Conservation (phyloP, 73 alveolate species). For the Paramecium bursaria region DNA sequence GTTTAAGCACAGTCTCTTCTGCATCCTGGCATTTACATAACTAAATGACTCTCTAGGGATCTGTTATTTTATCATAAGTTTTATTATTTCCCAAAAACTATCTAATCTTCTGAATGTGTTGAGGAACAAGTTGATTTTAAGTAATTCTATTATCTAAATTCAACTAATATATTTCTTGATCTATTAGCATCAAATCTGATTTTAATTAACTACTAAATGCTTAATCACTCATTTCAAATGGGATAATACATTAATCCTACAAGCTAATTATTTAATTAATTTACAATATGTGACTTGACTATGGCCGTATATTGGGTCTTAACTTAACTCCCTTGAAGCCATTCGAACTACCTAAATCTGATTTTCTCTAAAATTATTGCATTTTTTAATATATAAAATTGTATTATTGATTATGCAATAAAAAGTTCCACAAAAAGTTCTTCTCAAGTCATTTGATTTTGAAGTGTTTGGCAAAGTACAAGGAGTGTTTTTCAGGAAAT, state of each 20-base stretch:
- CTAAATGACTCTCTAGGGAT: constrained; percentile 1
- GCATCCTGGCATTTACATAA: constrained; percentile 24
- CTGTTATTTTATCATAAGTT: background rate
- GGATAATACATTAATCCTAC: background rate
- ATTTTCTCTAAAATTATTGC: no score
- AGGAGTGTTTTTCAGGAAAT: constrained; percentile 60
- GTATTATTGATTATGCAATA: no score
- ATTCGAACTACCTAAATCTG: background rate
- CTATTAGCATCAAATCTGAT: constrained; percentile 20
- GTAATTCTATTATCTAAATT: no score
- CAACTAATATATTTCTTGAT: background rate
- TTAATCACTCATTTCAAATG: constrained; percentile 45
- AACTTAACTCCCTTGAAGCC: constrained; percentile 15
- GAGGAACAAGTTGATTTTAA: no score
- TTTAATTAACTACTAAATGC: background rate
- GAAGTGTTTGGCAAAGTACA: constrained; percentile 58
- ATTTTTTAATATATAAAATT: no score
- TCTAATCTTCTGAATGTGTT: constrained; percentile 7
- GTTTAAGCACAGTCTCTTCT: constrained; percentile 21
- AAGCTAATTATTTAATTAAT: no score
- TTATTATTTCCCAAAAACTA: background rate
- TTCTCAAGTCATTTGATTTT: constrained; percentile 30
- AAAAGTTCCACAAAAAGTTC: no score
- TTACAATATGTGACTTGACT: background rate
- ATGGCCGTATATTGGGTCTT: background rate